These are phyloP conservation scores for Ceratocystis variospora DNA, from an alignment of 2,329 filamentous ascomycete species.

Conservation along the genomic window DNA sequence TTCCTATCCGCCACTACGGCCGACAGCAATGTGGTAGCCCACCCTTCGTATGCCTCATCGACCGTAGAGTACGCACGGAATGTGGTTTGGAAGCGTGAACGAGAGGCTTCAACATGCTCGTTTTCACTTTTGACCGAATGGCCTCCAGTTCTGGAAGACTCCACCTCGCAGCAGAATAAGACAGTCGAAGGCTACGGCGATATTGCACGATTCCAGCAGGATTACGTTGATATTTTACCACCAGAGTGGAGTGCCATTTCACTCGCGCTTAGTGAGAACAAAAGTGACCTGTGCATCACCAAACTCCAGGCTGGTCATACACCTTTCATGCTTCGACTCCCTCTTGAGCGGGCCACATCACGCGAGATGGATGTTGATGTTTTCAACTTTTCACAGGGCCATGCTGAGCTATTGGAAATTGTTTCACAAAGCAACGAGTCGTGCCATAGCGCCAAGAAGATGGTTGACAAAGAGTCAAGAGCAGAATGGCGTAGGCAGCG, in stretches of 20 bases:
- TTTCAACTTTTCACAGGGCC: slow-evolving; percentile 72
- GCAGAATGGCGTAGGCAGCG: slow-evolving; percentile 82
- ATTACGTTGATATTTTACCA: slow-evolving; percentile 79
- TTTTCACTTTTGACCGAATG: slow-evolving; percentile 21
- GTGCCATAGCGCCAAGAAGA: slow-evolving; percentile 58
- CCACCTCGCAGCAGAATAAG: slow-evolving; percentile 25
- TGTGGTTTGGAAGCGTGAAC: slow-evolving; percentile 52
- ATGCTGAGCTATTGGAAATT: slow-evolving; percentile 67
- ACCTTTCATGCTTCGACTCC: slow-evolving; percentile 77
- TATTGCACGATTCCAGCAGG: slow-evolving; percentile 54
- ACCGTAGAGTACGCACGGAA: slow-evolving; percentile 58
- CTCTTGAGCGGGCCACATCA: slow-evolving; percentile 67
- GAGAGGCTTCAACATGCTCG: slow-evolving; percentile 35
- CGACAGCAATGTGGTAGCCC: slow-evolving; percentile 31
- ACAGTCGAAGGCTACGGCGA: slow-evolving; percentile 34
- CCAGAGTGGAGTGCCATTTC: slow-evolving; percentile 73
- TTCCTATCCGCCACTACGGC: slow-evolving; percentile 49
- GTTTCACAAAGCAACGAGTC: slow-evolving; percentile 70
- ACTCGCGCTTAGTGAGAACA: slow-evolving; percentile 66
- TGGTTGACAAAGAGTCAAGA: slow-evolving; percentile 60
- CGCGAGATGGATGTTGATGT: slow-evolving; percentile 50
- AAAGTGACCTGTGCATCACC: slow-evolving; percentile 77
- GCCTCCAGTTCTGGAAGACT: slow-evolving; percentile 18
- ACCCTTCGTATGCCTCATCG: slow-evolving; percentile 46
- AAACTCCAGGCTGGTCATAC: slow-evolving; percentile 60